Conservation (phyloP, 306 rosid genomes). For the Acacia melanoxylon region DNA sequence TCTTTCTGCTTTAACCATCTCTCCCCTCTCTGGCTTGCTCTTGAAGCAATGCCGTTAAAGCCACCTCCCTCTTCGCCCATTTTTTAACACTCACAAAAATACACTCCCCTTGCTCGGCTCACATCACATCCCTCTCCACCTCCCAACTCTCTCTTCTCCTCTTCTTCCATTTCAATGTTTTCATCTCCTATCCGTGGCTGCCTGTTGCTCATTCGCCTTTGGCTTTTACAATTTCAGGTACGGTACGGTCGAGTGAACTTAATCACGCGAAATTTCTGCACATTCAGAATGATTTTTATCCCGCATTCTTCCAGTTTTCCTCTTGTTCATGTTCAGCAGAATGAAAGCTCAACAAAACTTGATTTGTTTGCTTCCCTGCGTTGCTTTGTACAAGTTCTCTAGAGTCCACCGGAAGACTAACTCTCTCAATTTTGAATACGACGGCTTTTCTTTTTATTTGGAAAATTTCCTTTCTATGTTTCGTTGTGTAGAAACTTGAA, state of each 20-base stretch:
- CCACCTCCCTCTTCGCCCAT: neutral
- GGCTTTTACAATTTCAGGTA: neutral
- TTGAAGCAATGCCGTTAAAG: conserved; percentile 71
- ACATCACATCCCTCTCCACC: neutral
- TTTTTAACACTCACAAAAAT: neutral
- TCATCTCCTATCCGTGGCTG: neutral
- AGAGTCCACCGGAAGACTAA: too few relatives aligned
- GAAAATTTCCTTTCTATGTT: neutral
- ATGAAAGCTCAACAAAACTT: neutral
- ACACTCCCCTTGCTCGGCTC: neutral
- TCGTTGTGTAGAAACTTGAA: too few relatives aligned
- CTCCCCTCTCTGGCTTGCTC: conserved; percentile 37
- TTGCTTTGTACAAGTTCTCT: neutral
- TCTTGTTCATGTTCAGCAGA: neutral
- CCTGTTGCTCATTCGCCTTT: neutral
- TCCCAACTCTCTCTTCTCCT: conserved; percentile 8
- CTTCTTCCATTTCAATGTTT: conserved; percentile 26
- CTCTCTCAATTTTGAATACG: neutral
- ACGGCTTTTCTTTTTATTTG: neutral
- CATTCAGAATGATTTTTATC: neutral
- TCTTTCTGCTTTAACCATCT: neutral
- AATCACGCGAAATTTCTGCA: neutral
- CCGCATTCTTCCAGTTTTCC: conserved; percentile 2
- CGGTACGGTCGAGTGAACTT: neutral
- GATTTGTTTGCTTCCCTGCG: neutral